Conservation (phyloP, 2,329 filamentous ascomycete genomes). For the Aspergillus aculeatinus region DNA sequence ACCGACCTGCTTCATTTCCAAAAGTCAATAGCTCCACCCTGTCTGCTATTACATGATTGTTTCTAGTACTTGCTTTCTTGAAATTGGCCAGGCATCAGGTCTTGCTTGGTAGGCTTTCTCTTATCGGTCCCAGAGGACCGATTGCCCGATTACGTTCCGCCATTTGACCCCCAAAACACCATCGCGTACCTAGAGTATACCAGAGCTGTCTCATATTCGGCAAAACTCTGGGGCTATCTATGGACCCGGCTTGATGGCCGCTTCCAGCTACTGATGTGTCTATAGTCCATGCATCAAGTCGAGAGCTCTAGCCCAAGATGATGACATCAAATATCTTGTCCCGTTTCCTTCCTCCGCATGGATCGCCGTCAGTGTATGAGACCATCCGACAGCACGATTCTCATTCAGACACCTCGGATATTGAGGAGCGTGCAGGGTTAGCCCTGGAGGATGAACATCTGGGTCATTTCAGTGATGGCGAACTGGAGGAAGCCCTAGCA, state of each 20-base stretch:
- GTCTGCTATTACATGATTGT: background rate
- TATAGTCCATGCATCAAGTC: slow-evolving; percentile 3
- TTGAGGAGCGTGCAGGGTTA: slow-evolving; percentile 49
- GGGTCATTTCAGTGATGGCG: slow-evolving; percentile 55
- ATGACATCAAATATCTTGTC: slow-evolving; percentile 46
- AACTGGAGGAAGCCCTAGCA: slow-evolving; percentile 57
- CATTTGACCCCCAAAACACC: background rate
- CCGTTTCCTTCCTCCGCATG: slow-evolving; percentile 49
- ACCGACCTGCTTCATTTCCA: background rate
- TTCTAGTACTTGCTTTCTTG: background rate
- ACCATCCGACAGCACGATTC: slow-evolving; percentile 48
- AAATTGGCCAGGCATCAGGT: background rate
- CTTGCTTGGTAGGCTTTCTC: background rate
- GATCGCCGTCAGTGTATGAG: slow-evolving; percentile 51
- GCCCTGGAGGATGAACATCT: slow-evolving; percentile 50
- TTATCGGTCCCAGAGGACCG: background rate
- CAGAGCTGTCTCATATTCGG: slow-evolving; percentile 2
- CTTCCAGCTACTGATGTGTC: slow-evolving; percentile 15
- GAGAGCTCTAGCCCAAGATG: slow-evolving; percentile 28
- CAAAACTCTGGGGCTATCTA: slow-evolving; percentile 16
- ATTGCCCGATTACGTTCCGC: background rate
- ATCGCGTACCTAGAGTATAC: background rate
- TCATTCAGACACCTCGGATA: slow-evolving; percentile 46
- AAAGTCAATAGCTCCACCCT: background rate
- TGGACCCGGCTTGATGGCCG: slow-evolving; percentile 11